A percentile compares a stretch with the other conserved stretches of the same genome.
These are phyloP conservation scores for Salix udensis DNA, from an alignment of 345 rosid species.

Conservation along the genomic window DNA sequence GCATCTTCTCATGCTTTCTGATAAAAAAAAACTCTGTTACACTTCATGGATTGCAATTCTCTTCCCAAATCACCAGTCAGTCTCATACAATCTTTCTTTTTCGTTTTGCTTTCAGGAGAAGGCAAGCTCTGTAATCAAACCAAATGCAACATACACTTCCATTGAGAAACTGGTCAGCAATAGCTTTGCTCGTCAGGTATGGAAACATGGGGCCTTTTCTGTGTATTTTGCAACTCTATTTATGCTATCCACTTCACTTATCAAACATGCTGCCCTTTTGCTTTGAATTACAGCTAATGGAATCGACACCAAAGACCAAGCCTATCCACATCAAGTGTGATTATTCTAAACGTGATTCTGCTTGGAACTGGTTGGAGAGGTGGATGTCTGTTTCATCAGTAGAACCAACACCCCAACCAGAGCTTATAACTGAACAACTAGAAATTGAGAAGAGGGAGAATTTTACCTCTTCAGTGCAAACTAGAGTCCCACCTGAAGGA, in stretches of 20 bases:
- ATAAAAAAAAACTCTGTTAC: neutral
- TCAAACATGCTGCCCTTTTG: constrained; percentile 9
- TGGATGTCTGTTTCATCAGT: constrained; percentile 71
- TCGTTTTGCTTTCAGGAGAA: constrained; percentile 40
- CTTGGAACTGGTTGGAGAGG: constrained; percentile 97
- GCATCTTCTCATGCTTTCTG: neutral
- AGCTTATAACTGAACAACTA: constrained; percentile 28
- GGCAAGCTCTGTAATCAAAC: constrained; percentile 28
- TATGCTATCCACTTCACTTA: constrained; percentile 1
- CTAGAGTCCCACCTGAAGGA: constrained; percentile 30
- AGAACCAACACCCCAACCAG: constrained; percentile 36
- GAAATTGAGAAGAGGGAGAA: constrained; percentile 33
- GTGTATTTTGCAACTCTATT: constrained; percentile 9
- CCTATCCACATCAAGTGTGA: constrained; percentile 77
- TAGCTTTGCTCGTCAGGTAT: constrained; percentile 84
- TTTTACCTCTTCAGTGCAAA: constrained; percentile 23
- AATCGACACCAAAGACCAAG: constrained; percentile 63
- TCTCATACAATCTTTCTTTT: neutral
- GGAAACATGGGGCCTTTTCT: constrained; percentile 1
- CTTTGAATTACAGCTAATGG: constrained; percentile 60
- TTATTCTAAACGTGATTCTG: constrained; percentile 64
- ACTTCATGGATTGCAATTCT: neutral
- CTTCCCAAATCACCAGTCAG: neutral
- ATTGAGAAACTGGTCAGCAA: constrained; percentile 67
- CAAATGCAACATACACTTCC: constrained; percentile 40